A percentile compares a stretch with the other conserved stretches of the same genome.
These are phyloP conservation scores for Cucurbita pepo DNA, from an alignment of 306 rosid species.

Conservation along the genomic window DNA sequence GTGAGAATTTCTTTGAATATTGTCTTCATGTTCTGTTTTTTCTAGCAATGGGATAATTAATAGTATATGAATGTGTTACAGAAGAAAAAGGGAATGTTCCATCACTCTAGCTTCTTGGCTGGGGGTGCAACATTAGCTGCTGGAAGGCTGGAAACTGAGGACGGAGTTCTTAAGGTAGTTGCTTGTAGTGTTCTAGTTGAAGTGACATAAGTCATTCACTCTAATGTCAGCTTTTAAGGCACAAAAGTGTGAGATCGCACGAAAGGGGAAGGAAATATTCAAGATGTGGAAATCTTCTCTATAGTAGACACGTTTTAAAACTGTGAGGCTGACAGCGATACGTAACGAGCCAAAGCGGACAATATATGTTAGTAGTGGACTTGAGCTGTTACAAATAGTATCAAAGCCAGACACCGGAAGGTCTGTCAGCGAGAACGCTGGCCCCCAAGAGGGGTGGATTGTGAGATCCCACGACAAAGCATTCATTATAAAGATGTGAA, in stretches of 20 bases:
- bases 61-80: conserved; percentile 10
- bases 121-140: conserved; percentile 87
- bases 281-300: no score
- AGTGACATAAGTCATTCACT: neutral
- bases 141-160: conserved; percentile 62
- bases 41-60: conserved; percentile 9
- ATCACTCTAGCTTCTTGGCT: conserved; percentile 88
- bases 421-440: no score
- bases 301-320: no score
- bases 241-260: neutral
- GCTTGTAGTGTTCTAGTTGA: neutral
- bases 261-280: no score
- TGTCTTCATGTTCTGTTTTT: neutral
- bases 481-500: no score
- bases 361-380: no score
- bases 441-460: no score
- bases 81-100: conserved; percentile 80
- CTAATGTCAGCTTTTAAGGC: neutral
- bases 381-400: no score
- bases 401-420: no score
- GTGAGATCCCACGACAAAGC: no score
- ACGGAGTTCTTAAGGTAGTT: conserved; percentile 61
- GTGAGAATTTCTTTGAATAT: conserved; percentile 30
- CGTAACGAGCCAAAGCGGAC: no score
- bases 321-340: no score